Evolutionary conservation across 148 eudicot genomes (phyloP).

Genomic region (Nyssa sinensis): DNA sequence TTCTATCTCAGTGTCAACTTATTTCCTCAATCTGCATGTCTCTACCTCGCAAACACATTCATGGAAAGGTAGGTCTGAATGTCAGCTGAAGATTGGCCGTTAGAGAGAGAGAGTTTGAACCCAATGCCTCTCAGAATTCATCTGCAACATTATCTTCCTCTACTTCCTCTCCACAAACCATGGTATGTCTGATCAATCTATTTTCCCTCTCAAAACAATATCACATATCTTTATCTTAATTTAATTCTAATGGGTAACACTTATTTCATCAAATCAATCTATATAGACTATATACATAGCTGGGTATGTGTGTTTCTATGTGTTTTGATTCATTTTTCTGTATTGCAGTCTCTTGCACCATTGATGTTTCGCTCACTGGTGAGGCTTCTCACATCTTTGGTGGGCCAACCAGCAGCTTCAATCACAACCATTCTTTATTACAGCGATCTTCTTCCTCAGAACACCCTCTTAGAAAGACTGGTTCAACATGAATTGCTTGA

Average conservation of each 20-base stretch:
- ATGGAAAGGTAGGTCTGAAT: conserved; percentile 24
- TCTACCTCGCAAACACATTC: neutral
- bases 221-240: neutral
- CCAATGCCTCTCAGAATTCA: conserved; percentile 1
- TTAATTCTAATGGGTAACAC: neutral
- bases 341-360: conserved; percentile 41
- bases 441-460: conserved; percentile 50
- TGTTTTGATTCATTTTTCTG: neutral
- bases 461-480: conserved; percentile 35
- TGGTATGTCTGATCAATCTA: conserved; percentile 13
- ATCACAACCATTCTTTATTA: conserved; percentile 47
- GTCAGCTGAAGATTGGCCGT: conserved; percentile 18
- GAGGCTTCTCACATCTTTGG: conserved; percentile 37
- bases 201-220: neutral
- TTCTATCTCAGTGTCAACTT: neutral
- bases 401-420: conserved; percentile 43
- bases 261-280: neutral
- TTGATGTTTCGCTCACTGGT: conserved; percentile 40
- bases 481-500: conserved; percentile 50
- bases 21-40: neutral
- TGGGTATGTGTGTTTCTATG: neutral
- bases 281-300: neutral
- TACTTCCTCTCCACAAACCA: neutral
- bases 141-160: neutral
- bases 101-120: neutral